Base-by-base conservation (phyloP, 257 asterid genomes). In the Oldenlandia corymbosa region DNA sequence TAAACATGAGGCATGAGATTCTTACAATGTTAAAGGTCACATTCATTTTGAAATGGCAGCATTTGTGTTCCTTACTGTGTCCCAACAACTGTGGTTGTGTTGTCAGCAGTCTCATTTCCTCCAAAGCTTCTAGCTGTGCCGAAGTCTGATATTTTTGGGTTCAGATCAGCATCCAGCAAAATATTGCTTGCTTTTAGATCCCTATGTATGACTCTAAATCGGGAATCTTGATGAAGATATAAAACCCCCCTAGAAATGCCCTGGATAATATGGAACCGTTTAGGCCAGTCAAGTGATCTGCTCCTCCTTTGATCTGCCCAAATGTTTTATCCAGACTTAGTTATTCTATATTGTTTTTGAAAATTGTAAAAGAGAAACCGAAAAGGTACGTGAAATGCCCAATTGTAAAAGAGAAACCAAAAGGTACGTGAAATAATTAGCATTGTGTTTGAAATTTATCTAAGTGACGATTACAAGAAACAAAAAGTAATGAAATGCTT, bases 221-320 rank as follows among this genome's bases (percentile, higher is more conserved):
- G 67, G 0, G 88, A 80, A 72, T 85, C 90, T 68, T 79, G 87
- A 64, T 80, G 93, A n/a, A 85, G 84, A 49, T 80, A 83, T 60
- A 78, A 47, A 10, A 85, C 72, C 1, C 93, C 87, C 18, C 89
- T 53, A 21, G 80, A 75, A 32, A 83, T 70, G 1, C 84, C 87
- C 60, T 65, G 64, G 4, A 82, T 68, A 14, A 76, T 74, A 26
- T 76, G 47, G 62, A 76, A 74, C 45, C 85, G 78, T 53, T 9
- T 80, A 7, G 82, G 78, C 92, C 88, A 85, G 48, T 47, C 67
- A 23, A 62, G 46, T 73, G 75, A 5, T 24, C 16, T n/a, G 3
- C 71, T 76, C 45, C 54, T 66, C 10, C 4, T 41, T 54, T 56
- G 63, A 72, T 74, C 83, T 83, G 78, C 45, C 57, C 47, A 41